Evolutionary conservation across 2,329 filamentous ascomycete species (phyloP).

Genomic region (Lasiodiplodia hormozganensis): DNA sequence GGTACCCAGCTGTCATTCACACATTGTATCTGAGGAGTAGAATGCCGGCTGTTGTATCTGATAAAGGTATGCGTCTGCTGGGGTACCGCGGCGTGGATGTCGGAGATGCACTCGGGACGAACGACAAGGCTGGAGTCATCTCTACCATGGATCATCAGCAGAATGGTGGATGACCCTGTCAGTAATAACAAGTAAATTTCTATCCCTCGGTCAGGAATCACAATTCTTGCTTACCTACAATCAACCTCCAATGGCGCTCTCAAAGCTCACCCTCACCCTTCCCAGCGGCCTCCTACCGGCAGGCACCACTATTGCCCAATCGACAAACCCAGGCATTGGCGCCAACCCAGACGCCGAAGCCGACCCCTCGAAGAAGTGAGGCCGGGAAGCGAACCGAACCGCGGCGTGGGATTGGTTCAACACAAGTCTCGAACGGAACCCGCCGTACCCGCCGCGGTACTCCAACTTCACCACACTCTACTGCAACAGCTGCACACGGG

Average conservation of each 20-base stretch:
- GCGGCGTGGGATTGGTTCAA: constrained; percentile 41
- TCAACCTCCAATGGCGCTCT: neutral
- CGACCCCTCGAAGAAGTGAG: constrained; percentile 30
- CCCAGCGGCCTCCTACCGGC: neutral
- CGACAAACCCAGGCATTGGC: constrained; percentile 3
- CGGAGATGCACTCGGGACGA: too few relatives aligned
- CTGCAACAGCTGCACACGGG: constrained; percentile 38
- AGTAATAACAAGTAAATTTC: neutral
- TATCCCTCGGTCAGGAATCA: neutral
- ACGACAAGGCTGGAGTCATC: neutral
- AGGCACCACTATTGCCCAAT: neutral
- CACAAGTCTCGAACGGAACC: constrained; percentile 44
- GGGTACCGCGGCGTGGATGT: neutral
- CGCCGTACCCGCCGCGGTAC: constrained; percentile 35
- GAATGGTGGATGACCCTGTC: neutral
- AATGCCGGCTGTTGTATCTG: neutral
- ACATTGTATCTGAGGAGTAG: neutral
- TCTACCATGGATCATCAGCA: neutral
- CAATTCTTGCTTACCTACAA: too few relatives aligned
- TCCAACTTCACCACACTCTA: constrained; percentile 40
- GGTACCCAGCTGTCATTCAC: neutral
- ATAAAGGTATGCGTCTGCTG: neutral
- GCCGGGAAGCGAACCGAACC: constrained; percentile 30
- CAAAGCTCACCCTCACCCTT: neutral
- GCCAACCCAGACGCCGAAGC: constrained; percentile 29